Conservation (phyloP, 345 rosid species). For the Bruguiera sexangula region DNA sequence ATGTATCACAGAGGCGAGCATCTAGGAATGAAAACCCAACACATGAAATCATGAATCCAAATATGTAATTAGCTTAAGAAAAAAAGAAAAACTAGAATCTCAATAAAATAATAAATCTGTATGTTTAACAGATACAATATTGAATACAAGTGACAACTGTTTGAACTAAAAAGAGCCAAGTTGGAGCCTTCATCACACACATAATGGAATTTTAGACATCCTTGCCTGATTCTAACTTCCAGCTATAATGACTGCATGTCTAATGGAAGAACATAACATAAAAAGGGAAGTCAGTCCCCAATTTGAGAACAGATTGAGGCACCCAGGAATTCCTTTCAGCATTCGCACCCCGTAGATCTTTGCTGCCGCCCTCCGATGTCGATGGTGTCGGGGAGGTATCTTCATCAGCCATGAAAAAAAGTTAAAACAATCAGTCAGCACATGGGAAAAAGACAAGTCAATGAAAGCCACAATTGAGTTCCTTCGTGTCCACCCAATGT, state of each 20-base stretch:
- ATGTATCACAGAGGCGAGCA: no score
- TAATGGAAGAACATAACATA: background rate
- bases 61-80: no score
- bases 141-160: background rate
- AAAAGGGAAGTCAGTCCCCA: background rate
- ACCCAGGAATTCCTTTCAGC: conserved; percentile 23
- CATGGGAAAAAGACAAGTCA: background rate
- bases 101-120: background rate
- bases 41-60: no score
- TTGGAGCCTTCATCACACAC: background rate
- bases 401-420: conserved; percentile 24
- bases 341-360: conserved; percentile 75
- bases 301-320: background rate
- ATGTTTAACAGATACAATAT: background rate
- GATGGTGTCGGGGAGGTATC: conserved; percentile 75
- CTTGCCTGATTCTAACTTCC: background rate
- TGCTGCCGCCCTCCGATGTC: conserved; percentile 64
- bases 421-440: conserved; percentile 8
- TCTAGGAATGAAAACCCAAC: no score
- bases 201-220: background rate
- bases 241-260: background rate
- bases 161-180: background rate
- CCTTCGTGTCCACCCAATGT: background rate
- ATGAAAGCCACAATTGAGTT: background rate
- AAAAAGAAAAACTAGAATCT: background rate